Percentiles rank a stretch among this genome's conserved stretches.
Conservation (phyloP, 176 grass and related monocot genomes). For the Guadua angustifolia region DNA sequence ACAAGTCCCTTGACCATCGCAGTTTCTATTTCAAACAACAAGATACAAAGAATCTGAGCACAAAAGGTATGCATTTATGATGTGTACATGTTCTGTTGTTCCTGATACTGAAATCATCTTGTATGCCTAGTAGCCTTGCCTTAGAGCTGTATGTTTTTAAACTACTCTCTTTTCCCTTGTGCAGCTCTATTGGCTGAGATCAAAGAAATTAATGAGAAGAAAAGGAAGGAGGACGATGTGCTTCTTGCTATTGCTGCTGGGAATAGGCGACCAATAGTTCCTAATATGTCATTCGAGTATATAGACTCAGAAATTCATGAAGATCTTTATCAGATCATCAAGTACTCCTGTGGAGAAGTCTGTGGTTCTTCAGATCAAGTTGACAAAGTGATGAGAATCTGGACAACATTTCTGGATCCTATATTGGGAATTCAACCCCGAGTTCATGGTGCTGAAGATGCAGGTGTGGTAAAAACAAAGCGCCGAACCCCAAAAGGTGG, state of each 20-base stretch:
- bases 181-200: slow-evolving; percentile 70
- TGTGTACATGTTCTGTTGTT: neutral
- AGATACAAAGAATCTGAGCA: slow-evolving; percentile 75
- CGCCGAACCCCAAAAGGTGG: slow-evolving; percentile 44
- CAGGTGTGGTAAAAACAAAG: slow-evolving; percentile 42
- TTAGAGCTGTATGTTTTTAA: slow-evolving; percentile 10
- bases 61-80: slow-evolving; percentile 64
- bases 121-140: neutral
- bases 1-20: slow-evolving; percentile 82
- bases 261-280: slow-evolving; percentile 55
- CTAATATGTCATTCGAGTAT: slow-evolving; percentile 77
- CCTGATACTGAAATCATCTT: slow-evolving; percentile 28
- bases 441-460: slow-evolving; percentile 46
- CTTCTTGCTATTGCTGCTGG: slow-evolving; percentile 66
- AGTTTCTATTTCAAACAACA: slow-evolving; percentile 91
- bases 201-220: slow-evolving; percentile 77
- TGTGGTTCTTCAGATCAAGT: slow-evolving; percentile 60
- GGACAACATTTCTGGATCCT: slow-evolving; percentile 67
- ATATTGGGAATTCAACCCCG: slow-evolving; percentile 57
- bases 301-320: slow-evolving; percentile 62
- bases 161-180: slow-evolving; percentile 14
- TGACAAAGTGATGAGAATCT: slow-evolving; percentile 64
- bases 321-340: slow-evolving; percentile 73
- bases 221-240: slow-evolving; percentile 59
- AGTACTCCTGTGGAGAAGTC: slow-evolving; percentile 75